These are phyloP conservation scores for Pseudogymnoascus sp. DNA, from an alignment of 2,329 filamentous ascomycete species.

Conservation along the genomic window DNA sequence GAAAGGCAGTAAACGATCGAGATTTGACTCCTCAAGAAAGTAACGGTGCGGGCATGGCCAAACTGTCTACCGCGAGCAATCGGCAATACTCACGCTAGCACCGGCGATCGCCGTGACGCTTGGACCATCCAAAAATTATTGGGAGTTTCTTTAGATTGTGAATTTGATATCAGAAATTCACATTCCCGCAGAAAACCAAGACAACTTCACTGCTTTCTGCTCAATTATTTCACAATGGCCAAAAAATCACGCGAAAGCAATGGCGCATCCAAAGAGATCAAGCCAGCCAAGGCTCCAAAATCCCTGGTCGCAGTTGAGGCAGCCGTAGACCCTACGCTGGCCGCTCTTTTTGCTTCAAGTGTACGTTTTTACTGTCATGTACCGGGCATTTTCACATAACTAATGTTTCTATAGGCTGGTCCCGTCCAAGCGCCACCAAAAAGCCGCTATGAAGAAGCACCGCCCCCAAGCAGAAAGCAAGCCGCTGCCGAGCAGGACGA, in stretches of 20 bases:
- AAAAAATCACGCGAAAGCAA: constrained; percentile 23
- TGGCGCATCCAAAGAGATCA: constrained; percentile 16
- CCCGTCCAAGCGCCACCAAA: constrained; percentile 29
- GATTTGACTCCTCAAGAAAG: constrained; percentile 5
- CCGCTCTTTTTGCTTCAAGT: constrained; percentile 63
- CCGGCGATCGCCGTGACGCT: constrained; percentile 9
- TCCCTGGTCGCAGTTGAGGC: constrained; percentile 31
- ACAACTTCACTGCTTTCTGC: constrained; percentile 3
- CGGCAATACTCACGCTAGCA: constrained; percentile 6
- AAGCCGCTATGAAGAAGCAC: constrained; percentile 27
- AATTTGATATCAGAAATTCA: constrained; percentile 10
- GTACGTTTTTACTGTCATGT: constrained; percentile 40
- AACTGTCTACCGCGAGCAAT: constrained; percentile 8
- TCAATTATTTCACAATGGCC: constrained; percentile 20
- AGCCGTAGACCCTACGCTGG: constrained; percentile 58
- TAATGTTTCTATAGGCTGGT: constrained; percentile 24
- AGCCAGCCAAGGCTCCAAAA: constrained; percentile 20
- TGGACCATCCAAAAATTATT: constrained; percentile 9
- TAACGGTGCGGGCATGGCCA: constrained; percentile 5
- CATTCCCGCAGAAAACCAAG: not conserved
- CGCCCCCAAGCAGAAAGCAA: constrained; percentile 20
- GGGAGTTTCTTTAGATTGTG: constrained; percentile 8
- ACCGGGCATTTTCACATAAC: not conserved
- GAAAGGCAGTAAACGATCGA: constrained; percentile 1
- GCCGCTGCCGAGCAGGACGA: constrained; percentile 24